These are phyloP conservation scores for Telopea speciosissima DNA, from an alignment of 177 flowering plant species.

Conservation along the genomic window DNA sequence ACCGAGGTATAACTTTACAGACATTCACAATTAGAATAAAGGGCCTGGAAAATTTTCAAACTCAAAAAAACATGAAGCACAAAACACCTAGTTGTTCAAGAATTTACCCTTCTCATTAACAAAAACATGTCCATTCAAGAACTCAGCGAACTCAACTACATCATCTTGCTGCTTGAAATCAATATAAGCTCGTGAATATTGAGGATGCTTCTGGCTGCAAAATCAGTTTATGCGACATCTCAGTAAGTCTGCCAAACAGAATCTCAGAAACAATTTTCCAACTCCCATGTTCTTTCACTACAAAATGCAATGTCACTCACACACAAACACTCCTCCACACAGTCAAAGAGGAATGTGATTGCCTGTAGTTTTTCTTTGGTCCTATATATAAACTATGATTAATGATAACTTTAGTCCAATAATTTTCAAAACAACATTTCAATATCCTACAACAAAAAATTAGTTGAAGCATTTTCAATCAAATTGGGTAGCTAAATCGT, in stretches of 20 bases:
- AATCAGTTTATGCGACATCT: background rate
- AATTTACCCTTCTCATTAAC: constrained; percentile 91
- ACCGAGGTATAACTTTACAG: background rate
- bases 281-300: background rate
- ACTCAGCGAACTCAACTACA: constrained; percentile 86
- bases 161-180: constrained; percentile 73
- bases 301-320: no score
- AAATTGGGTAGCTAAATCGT: background rate
- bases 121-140: constrained; percentile 83
- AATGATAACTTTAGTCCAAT: no score
- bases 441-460: background rate
- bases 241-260: no score
- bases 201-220: constrained; percentile 59
- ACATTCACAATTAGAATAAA: no score
- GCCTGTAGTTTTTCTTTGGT: no score
- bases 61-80: background rate
- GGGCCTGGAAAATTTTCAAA: background rate
- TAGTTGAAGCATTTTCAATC: background rate
- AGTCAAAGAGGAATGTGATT: no score
- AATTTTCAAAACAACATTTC: background rate
- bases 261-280: background rate
- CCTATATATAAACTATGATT: background rate
- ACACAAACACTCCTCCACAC: no score
- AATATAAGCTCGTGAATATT: constrained; percentile 62
- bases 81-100: background rate